Percentiles rank a stretch among this genome's conserved stretches.
Evolutionary conservation across 495 filamentous ascomycete genomes (phyloP).

Genomic region (Podospora pseudopauciseta): DNA sequence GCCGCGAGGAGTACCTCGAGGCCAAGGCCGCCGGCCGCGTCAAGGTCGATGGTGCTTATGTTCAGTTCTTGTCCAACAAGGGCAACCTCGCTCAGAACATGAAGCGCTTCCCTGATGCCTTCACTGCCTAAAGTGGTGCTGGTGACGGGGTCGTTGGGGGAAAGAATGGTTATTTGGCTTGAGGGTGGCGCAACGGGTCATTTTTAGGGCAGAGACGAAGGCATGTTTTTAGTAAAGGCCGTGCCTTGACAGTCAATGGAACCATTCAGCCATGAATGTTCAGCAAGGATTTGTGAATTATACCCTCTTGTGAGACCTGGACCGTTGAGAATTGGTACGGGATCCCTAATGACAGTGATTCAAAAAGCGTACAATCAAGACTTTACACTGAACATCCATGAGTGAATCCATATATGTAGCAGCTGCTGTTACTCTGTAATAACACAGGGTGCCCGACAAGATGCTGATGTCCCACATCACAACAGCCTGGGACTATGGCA

Average conservation of each 20-base stretch:
- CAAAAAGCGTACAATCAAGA: not conserved
- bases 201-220: conserved; percentile 33
- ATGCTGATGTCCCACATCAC: no score
- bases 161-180: conserved; percentile 39
- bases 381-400: not conserved
- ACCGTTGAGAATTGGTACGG: not conserved
- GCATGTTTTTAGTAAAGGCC: conserved; percentile 32
- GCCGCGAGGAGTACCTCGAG: conserved; percentile 92
- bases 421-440: no score
- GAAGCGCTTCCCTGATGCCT: conserved; percentile 87
- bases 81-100: conserved; percentile 84
- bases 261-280: conserved; percentile 27
- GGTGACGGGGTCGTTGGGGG: conserved; percentile 26
- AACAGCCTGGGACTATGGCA: no score
- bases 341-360: not conserved
- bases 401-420: no score
- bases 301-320: not conserved
- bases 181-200: conserved; percentile 34
- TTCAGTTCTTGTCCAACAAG: conserved; percentile 93
- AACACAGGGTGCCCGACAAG: no score
- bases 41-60: conserved; percentile 95
- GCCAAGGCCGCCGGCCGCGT: conserved; percentile 86
- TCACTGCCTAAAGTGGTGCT: conserved; percentile 49
- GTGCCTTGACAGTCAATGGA: conserved; percentile 31
- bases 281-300: not conserved